Percentiles rank a stretch among this genome's conserved stretches.
phyloP scores from a whole-genome alignment of 2,329 filamentous ascomycete genomes.

The Diaporthe sp. region DNA sequence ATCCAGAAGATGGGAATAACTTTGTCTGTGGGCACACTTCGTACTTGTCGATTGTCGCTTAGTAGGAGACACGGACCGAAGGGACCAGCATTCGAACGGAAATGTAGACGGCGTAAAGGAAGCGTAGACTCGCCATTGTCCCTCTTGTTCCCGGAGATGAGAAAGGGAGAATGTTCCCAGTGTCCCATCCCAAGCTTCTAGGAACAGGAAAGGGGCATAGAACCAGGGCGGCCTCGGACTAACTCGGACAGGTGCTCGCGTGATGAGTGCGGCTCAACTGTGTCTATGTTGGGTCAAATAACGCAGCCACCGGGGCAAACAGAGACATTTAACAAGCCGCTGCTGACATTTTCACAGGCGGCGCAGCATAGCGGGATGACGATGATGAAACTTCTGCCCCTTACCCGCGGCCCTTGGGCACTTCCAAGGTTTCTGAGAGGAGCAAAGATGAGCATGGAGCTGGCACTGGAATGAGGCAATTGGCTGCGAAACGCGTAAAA shows the following conservation, averaged over 20 bases:
- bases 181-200: background rate
- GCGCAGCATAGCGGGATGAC: background rate
- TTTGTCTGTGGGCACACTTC: background rate
- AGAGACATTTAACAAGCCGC: background rate
- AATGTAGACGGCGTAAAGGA: background rate
- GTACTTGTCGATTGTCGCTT: background rate
- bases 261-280: background rate
- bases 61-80: background rate
- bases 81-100: background rate
- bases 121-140: background rate
- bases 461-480: background rate
- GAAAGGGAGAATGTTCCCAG: background rate
- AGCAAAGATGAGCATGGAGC: background rate
- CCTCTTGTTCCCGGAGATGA: background rate
- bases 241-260: background rate
- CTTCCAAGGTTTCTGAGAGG: background rate
- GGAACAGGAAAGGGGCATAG: background rate
- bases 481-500: background rate
- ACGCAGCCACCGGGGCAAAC: background rate
- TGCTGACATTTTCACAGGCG: background rate
- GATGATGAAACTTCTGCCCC: background rate
- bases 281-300: background rate
- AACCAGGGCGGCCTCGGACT: background rate
- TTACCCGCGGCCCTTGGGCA: background rate
- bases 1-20: background rate